A percentile compares a stretch with the other conserved stretches of the same genome.
These are phyloP conservation scores for Epichloe festucae DNA, from an alignment of 2,329 filamentous ascomycete genomes.

Conservation along the genomic window DNA sequence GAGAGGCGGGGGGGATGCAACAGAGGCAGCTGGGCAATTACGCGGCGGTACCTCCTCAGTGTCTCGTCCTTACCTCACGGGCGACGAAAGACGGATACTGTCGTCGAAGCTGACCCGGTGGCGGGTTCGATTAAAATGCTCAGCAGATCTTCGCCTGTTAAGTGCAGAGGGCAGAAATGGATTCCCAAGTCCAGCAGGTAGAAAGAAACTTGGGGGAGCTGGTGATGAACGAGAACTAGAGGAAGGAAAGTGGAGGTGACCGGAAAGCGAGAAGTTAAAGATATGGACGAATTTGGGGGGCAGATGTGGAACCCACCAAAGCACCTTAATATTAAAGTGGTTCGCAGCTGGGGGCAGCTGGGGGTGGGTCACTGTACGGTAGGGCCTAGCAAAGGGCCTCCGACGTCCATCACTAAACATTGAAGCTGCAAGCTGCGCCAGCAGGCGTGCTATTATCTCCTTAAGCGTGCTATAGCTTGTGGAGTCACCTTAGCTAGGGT, in stretches of 20 bases:
- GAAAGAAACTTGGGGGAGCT: background rate
- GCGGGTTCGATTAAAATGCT: background rate
- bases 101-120: background rate
- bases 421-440: too few species aligned
- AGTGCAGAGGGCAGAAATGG: background rate
- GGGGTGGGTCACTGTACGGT: background rate
- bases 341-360: background rate
- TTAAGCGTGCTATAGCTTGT: too few species aligned
- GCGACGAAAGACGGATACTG: too few species aligned
- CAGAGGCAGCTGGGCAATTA: constrained; percentile 1
- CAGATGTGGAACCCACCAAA: background rate
- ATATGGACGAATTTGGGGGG: background rate
- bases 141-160: background rate
- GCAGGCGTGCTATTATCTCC: too few species aligned
- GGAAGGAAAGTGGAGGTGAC: background rate
- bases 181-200: too few species aligned
- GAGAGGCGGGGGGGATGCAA: background rate
- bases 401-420: too few species aligned
- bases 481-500: too few species aligned
- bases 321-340: too few species aligned
- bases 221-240: background rate
- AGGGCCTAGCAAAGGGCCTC: too few species aligned
- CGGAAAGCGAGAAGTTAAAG: background rate
- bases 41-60: background rate
- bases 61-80: background rate